These are phyloP conservation scores for Clavispora asparagi DNA, from an alignment of 805 yeast genomes.

Conservation along the genomic window DNA sequence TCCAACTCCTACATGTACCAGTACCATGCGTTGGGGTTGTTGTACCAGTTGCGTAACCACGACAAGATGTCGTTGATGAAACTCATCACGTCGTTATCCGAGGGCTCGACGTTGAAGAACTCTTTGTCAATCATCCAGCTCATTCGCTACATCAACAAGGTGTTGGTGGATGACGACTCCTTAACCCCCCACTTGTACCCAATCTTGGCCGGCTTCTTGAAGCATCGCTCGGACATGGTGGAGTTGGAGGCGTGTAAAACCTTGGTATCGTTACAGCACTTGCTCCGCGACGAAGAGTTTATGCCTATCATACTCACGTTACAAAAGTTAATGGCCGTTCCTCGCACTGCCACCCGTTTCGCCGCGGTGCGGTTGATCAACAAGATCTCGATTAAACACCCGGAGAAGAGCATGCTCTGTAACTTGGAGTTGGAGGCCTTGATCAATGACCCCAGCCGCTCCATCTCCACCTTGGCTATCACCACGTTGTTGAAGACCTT, in stretches of 20 bases:
- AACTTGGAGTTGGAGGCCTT: constrained; percentile 81
- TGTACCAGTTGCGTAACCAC: constrained; percentile 82
- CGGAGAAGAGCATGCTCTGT: constrained; percentile 73
- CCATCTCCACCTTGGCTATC: constrained; percentile 94
- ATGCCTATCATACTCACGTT: constrained; percentile 68
- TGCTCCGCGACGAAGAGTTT: constrained; percentile 59
- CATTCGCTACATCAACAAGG: constrained; percentile 73
- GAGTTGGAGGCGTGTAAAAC: constrained; percentile 88
- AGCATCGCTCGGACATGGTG: constrained; percentile 82
- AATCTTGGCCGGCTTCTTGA: constrained; percentile 63
- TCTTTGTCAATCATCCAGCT: constrained; percentile 83
- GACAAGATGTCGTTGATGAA: constrained; percentile 93
- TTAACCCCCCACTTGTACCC: constrained; percentile 56
- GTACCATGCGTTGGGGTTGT: constrained; percentile 90
- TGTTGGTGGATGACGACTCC: constrained; percentile 67
- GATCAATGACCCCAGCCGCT: constrained; percentile 83
- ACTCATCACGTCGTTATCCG: constrained; percentile 72
- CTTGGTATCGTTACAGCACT: constrained; percentile 47
- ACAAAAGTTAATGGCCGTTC: constrained; percentile 75
- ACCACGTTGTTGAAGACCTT: constrained; percentile 95
- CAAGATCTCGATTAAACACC: constrained; percentile 74
- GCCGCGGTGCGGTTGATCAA: constrained; percentile 90
- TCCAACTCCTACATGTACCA: constrained; percentile 79
- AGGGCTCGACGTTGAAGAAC: constrained; percentile 58
- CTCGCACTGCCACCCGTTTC: constrained; percentile 84